Evolutionary conservation across 345 rosid species (phyloP).

Genomic region (Raphanus raphanistrum): DNA sequence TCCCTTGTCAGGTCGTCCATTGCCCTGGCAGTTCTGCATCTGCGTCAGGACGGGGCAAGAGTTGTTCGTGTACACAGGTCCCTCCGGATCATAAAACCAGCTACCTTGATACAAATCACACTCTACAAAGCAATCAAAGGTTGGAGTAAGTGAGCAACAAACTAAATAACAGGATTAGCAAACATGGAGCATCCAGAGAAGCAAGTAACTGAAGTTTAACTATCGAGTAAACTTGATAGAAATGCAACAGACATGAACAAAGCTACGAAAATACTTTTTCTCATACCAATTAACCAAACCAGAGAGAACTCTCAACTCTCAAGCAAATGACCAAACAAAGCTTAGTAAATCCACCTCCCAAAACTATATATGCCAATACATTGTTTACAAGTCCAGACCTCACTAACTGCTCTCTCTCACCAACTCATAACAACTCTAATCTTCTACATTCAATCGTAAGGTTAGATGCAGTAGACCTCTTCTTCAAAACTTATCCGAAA

Average conservation of each 20-base stretch:
- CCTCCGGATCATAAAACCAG: slow-evolving; percentile 82
- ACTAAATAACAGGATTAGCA: not conserved
- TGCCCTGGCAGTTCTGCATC: slow-evolving; percentile 99
- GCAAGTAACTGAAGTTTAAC: not conserved
- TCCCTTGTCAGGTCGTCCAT: slow-evolving; percentile 91
- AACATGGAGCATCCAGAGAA: slow-evolving; percentile 6
- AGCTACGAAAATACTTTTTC: not conserved
- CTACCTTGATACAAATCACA: slow-evolving; percentile 82
- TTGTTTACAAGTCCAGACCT: not conserved
- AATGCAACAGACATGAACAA: not conserved
- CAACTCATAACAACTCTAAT: not conserved
- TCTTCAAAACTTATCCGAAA: not conserved
- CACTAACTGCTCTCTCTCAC: not conserved
- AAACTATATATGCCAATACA: not conserved
- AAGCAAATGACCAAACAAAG: not conserved
- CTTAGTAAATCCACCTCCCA: not conserved
- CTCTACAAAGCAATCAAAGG: slow-evolving; percentile 44
- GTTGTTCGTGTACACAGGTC: slow-evolving; percentile 88
- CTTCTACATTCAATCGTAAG: not conserved
- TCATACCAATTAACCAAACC: slow-evolving; percentile 9
- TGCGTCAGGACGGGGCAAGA: slow-evolving; percentile 86
- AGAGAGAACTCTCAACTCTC: slow-evolving; percentile 6
- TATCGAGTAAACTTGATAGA: not conserved
- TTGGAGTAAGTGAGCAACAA: not conserved
- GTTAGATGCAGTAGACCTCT: not conserved